Evolutionary conservation across 208 protist species (phyloP), one percentile per base, ranked within the genome.

Genomic region (Acanthamoeba polyphaga): DNA sequence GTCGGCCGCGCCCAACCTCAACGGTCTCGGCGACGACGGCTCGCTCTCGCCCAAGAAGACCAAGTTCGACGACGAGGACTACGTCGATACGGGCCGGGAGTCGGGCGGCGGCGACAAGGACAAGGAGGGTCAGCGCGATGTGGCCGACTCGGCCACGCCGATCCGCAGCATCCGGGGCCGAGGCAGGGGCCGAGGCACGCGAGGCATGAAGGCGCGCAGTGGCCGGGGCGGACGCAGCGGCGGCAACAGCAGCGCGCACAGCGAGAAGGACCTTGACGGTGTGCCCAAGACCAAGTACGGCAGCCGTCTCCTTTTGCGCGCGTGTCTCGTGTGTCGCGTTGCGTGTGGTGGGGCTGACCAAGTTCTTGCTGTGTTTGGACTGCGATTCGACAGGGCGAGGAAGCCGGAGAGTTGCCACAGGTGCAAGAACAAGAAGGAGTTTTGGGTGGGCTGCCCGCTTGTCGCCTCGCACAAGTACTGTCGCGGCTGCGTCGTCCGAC

Each of bases 351-450:
- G 3, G 12, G 12, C 46, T 49, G 9, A 49, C 46, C 0, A 49
- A 12, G 38, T 43, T 49, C 9, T 49, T 49, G 46, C 38, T 43
- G 3, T 49, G 46, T 49, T 49, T 3, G 46, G 3, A 0, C 34
- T 49, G 46, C 46, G 9, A 49, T 49, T 13, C 27, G 24, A 68
- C 62, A 68, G 62, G 62, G 66, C 66, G 1, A 24, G 66, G 1
- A 74, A 85, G 76, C 76, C 46, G 17, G 49, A 85, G 27, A 85
- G 46, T 34, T 85, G 76, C 12, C 76, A 85, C 24, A 17, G 46
- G 22, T 85, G 76, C 76, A 85, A 85, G 49, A 85, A 49, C 76
- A 85, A 85, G 76, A 85, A 85, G 76, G 76, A 85, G 76, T 49
- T 60, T 29, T 85, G 76, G 76, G 76, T 85, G 17, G 76, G 76